Percentiles rank a stretch among this genome's conserved stretches.
phyloP scores from a whole-genome alignment of 441 rosid genomes.

The Erysimum cheiri region DNA sequence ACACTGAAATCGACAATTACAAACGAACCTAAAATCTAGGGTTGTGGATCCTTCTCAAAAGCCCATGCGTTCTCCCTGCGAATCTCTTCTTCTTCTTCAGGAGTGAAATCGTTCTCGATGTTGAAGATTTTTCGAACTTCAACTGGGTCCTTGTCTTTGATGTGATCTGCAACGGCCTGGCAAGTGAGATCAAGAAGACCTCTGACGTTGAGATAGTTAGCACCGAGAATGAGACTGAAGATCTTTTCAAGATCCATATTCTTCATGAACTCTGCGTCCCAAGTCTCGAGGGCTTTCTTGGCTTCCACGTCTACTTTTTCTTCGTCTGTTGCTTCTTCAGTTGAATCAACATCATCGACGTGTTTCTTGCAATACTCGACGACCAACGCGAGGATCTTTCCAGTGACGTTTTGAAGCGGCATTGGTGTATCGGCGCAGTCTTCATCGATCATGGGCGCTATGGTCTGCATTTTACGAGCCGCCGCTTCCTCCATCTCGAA shows the following conservation, averaged over 20 bases:
- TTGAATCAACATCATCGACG: neutral
- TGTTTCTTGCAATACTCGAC: neutral
- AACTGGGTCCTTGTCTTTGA: constrained; percentile 44
- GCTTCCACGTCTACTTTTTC: neutral
- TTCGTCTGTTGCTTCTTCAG: neutral
- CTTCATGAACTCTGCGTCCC: constrained; percentile 50
- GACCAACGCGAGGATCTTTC: neutral
- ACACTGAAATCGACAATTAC: neutral
- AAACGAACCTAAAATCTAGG: neutral
- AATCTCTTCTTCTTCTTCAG: constrained; percentile 49
- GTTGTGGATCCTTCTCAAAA: constrained; percentile 27
- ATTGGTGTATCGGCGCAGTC: neutral
- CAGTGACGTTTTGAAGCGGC: neutral
- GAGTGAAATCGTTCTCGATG: constrained; percentile 48
- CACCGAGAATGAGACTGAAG: constrained; percentile 49
- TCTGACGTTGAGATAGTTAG: constrained; percentile 52
- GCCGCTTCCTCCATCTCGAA: constrained; percentile 31
- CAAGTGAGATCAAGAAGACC: constrained; percentile 49
- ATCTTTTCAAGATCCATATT: constrained; percentile 28
- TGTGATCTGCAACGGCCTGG: constrained; percentile 51
- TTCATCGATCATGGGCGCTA: constrained; percentile 9
- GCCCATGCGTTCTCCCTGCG: constrained; percentile 58
- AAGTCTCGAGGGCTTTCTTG: constrained; percentile 35
- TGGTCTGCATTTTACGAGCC: neutral
- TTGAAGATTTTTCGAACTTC: constrained; percentile 49